Base-by-base conservation (phyloP, 805 yeast genomes). In the Saccharomyces paradoxus region DNA sequence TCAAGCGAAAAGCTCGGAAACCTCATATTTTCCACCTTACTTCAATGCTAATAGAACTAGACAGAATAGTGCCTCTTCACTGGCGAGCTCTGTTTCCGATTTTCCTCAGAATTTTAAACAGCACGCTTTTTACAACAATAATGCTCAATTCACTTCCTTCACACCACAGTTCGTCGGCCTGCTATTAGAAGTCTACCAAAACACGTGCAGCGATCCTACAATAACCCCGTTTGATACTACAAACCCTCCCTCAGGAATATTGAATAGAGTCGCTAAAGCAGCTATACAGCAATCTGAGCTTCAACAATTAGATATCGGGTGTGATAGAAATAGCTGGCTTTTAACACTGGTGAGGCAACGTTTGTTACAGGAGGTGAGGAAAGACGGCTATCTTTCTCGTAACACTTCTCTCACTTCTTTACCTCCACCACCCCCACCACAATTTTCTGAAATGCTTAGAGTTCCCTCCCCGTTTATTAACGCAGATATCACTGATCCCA, bases 221-320 rank as follows among this genome's bases (percentile, higher is more conserved):
- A 73, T 77, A 7, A 84, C 91, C 0, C 91, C 91, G 0, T 85
- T 85, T 63, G 83, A 83, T 58, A 78, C 80, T 17, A 65, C 74
- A 46, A 78, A 79, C 61, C 90, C 89, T 7, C 89, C 90, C 0
- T 76, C 84, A 1, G 89, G 89, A 1, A 76, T 85, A 3, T 74
- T 83, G 22, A 81, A 82, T 46, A 75, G 76, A 52, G 84, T 83
- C 0, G 79, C 87, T 6, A 82, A 81, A 60, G 75, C 79, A 47
- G 77, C 85, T 28, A 69, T 81, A 30, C 71, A 73, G 55, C 56
- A 59, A 49, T 75, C 78, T 0, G 61, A 67, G 30, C 62, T 55
- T 4, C 57, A 56, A 5, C 68, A 65, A 4, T 60, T 75, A 4
- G 74, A 71, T 8, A 66, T 74, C 27, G 79, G 78, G 1, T 62